Evolutionary conservation across 1,284 basidiomycete genomes (phyloP).

Genomic region (Austropuccinia psidii): DNA sequence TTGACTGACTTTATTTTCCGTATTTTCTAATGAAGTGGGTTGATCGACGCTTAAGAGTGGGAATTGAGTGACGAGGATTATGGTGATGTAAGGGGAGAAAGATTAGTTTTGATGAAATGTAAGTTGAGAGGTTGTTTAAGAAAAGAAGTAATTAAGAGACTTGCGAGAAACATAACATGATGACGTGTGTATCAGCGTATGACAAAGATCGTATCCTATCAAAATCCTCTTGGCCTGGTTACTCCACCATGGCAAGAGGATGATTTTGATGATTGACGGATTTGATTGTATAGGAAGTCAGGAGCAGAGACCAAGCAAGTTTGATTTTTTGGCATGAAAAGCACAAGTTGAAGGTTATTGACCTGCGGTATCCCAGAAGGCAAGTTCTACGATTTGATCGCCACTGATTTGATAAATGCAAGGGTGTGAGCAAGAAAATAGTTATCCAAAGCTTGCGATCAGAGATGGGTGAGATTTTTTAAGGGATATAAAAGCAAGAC

Average conservation of each 20-base stretch:
- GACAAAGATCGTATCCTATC: constrained; percentile 80
- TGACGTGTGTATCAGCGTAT: constrained; percentile 86
- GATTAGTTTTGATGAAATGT: neutral
- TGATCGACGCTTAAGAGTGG: constrained; percentile 57
- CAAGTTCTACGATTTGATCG: constrained; percentile 74
- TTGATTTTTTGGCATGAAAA: too few species aligned
- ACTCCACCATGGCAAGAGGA: neutral
- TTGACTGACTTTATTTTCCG: constrained; percentile 69
- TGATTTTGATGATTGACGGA: constrained; percentile 23
- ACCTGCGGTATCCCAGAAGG: constrained; percentile 96
- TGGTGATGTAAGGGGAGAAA: neutral
- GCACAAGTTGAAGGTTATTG: constrained; percentile 44
- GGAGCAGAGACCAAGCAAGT: neutral
- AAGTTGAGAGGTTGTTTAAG: neutral
- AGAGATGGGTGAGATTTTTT: constrained; percentile 46
- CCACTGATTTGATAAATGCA: constrained; percentile 58
- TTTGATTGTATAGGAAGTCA: constrained; percentile 14
- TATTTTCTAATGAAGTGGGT: constrained; percentile 80
- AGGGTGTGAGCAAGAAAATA: constrained; percentile 90
- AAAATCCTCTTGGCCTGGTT: constrained; percentile 85
- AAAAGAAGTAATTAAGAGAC: constrained; percentile 43
- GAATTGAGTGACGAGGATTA: neutral
- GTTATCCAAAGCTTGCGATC: constrained; percentile 45
- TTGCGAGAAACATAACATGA: constrained; percentile 89
- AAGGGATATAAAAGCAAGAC: neutral